phyloP scores from a whole-genome alignment of 225 moss, liverwort and hornwort genomes.

The Ulota crispa region DNA sequence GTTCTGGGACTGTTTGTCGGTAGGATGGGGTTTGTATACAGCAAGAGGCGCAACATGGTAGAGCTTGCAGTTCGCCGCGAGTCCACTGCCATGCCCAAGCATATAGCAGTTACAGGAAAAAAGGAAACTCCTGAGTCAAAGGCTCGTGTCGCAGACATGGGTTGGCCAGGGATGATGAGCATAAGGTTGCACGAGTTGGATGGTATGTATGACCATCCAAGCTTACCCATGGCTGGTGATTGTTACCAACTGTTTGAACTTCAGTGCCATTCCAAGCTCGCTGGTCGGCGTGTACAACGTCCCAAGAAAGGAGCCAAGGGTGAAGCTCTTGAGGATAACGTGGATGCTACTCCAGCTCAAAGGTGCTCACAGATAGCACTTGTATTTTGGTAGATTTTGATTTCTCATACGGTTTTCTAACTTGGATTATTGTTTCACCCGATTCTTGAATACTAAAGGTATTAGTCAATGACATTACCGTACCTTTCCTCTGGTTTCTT shows the following conservation, averaged over 20 bases:
- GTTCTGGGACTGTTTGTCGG: constrained; percentile 26
- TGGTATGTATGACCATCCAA: constrained; percentile 99
- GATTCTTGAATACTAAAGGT: background rate
- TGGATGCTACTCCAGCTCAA: constrained; percentile 71
- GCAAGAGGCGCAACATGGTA: constrained; percentile 96
- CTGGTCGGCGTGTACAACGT: constrained; percentile 87
- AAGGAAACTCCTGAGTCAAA: constrained; percentile 50
- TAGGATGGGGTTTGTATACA: constrained; percentile 90
- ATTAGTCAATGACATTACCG: background rate
- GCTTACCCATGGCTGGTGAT: constrained; percentile 97
- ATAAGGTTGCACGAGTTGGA: constrained; percentile 96
- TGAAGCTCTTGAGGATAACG: constrained; percentile 76
- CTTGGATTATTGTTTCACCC: background rate
- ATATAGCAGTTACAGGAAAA: constrained; percentile 41
- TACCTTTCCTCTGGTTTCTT: constrained; percentile 11
- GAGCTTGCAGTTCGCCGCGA: constrained; percentile 92
- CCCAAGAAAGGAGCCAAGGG: constrained; percentile 89
- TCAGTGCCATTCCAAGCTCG: constrained; percentile 98
- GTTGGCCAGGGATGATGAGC: constrained; percentile 99
- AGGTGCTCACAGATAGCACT: constrained; percentile 27
- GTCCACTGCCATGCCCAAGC: constrained; percentile 70
- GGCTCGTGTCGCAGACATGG: constrained; percentile 59
- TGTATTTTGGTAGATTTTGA: constrained; percentile 3
- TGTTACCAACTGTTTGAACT: constrained; percentile 88
- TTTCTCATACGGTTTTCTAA: constrained; percentile 14